A percentile compares a stretch with the other conserved stretches of the same genome.
phyloP scores from a whole-genome alignment of 352 stramenopile genomes.

The Globisporangium rhizosaccharum region DNA sequence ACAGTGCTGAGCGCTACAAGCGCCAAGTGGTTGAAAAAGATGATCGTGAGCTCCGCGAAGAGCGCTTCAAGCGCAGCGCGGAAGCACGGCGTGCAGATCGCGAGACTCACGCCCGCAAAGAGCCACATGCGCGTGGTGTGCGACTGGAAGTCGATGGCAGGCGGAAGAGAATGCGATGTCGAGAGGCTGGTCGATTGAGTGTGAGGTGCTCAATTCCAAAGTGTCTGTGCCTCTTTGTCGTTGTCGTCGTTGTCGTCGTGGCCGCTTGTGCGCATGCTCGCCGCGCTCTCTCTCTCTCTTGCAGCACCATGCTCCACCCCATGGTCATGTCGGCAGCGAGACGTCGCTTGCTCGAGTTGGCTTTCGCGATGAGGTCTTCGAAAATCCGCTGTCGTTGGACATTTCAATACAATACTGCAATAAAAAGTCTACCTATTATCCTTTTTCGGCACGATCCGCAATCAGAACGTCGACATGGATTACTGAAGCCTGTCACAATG shows the following conservation, averaged over 20 bases:
- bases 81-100: slow-evolving; percentile 48
- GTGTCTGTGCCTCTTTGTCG: background rate
- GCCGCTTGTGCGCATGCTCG: too few species aligned
- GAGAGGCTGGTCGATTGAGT: background rate
- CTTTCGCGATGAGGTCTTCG: too few species aligned
- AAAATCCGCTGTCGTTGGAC: too few species aligned
- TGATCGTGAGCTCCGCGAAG: slow-evolving; percentile 55
- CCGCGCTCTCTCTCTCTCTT: background rate
- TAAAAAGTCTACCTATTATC: too few species aligned
- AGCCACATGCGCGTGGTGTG: slow-evolving; percentile 35
- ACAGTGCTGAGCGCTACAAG: slow-evolving; percentile 28
- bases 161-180: background rate
- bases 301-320: too few species aligned
- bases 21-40: slow-evolving; percentile 57
- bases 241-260: background rate
- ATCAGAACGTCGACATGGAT: too few species aligned
- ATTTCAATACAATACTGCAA: too few species aligned
- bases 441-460: too few species aligned
- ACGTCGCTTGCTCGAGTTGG: too few species aligned
- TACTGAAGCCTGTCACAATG: too few species aligned
- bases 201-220: slow-evolving; percentile 8
- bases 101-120: slow-evolving; percentile 44
- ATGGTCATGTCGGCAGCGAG: too few species aligned
- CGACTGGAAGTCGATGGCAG: background rate
- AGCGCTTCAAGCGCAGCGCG: slow-evolving; percentile 48